Evolutionary conservation across 2,329 filamentous ascomycete species (phyloP), one percentile per base, ranked within the genome.

Genomic region (Penicillium sp.): DNA sequence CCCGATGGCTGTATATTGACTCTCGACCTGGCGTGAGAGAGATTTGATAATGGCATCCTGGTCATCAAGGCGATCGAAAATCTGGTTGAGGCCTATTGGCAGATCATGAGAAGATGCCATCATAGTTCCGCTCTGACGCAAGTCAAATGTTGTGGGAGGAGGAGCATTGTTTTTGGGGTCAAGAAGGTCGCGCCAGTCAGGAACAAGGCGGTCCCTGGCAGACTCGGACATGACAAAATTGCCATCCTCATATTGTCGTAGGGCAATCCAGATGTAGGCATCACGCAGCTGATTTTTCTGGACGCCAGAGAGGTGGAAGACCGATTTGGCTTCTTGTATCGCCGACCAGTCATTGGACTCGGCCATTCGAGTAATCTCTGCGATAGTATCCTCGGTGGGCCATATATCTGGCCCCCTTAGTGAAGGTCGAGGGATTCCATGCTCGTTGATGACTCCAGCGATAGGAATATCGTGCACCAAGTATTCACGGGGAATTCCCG

Each of bases 231-330:
- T 15, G 19, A 40, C 22, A 19, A 42, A 54, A n/a, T 3, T 42
- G 13, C 51, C 51, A 7, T 28, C 22, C 4, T 30, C 15, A 26
- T 54, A 2, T 8, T n/a, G 35, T 54, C 37, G 37, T 12, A 54
- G 37, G 10, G 51, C 51, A 28, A 54, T 54, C 51, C 51, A 54
- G 9, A 54, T n/a, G 37, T 54, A 54, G 9, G 33, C 51, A 40
- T 38, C 19, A 30, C 51, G 51, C 24, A 40, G 51, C 17, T 30
- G 24, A 19, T 17, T 9, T 19, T 19, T 40, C 19, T 40, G 35
- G 1, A 8, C 7, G 22, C 51, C 51, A 24, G 22, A 24, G 24
- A 54, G 51, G 33, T 54, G 37, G 8, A 54, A 19, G 35, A 54
- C 15, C 17, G 51, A 54, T 15, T 17, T 54, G 33, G 5, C 17